Evolutionary conservation across 495 filamentous ascomycete species (phyloP).

Genomic region (Evansstolkia leycettana): DNA sequence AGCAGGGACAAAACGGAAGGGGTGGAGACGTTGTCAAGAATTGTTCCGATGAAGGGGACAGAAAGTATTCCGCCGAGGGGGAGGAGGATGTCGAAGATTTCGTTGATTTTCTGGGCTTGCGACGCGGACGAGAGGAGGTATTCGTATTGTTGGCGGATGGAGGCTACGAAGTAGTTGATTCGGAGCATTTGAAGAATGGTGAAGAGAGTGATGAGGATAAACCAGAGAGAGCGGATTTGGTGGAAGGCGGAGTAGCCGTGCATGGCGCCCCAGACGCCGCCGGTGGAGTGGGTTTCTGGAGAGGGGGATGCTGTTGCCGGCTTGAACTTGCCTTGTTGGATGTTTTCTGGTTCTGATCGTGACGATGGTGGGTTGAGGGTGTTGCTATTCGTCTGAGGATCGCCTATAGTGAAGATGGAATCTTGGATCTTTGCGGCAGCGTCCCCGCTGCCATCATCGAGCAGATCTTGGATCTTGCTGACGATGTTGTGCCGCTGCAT

Average conservation of each 20-base stretch:
- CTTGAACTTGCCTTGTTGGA: constrained; percentile 4
- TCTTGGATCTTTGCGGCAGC: too few relatives aligned
- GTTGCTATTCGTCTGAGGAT: constrained; percentile 1
- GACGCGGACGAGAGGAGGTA: constrained; percentile 51
- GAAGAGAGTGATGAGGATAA: constrained; percentile 73
- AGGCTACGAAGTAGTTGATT: constrained; percentile 97
- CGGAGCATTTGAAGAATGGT: constrained; percentile 85
- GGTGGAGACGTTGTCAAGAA: constrained; percentile 71
- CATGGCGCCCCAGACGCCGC: constrained; percentile 80
- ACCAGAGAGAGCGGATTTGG: constrained; percentile 81
- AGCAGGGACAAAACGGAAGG: constrained; percentile 61
- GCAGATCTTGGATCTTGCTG: constrained; percentile 59
- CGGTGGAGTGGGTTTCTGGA: constrained; percentile 45
- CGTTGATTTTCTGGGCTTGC: constrained; percentile 58
- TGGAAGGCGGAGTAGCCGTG: constrained; percentile 59
- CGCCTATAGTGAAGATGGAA: too few relatives aligned
- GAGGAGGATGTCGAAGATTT: constrained; percentile 79
- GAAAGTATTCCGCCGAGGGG: constrained; percentile 75
- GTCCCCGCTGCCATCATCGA: constrained; percentile 38
- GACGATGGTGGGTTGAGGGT: constrained; percentile 1
- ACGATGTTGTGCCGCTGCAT: constrained; percentile 56
- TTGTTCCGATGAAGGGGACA: constrained; percentile 75
- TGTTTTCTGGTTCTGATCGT: constrained; percentile 2
- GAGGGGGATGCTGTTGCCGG: constrained; percentile 7
- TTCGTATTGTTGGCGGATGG: constrained; percentile 74